Evolutionary conservation across 1,139 yeast genomes (phyloP), one percentile per base, ranked within the genome.

Genomic region (Yamadazyma oceani): DNA sequence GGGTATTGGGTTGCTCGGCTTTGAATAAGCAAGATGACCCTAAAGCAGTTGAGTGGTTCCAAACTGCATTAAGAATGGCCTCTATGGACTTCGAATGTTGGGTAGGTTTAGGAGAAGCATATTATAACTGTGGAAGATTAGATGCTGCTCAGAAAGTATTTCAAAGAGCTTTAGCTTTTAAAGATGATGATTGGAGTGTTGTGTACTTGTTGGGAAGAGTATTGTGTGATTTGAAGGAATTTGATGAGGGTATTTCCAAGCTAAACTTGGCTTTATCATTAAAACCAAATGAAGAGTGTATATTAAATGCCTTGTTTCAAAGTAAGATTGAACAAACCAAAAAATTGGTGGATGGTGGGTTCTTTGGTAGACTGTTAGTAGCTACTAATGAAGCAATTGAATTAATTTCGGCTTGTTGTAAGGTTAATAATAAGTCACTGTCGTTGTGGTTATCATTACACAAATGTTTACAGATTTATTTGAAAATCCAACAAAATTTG

Each of bases 41-140:
- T 2, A 81, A 80, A 40, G 95, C 98, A 0, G 82, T 90, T 31
- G 92, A 86, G 57, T 82, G 86, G 78, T 89, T 88, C 54, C 98
- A 92, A 60, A 77, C 81, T 21, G 90, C 96, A 0, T 66, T 94
- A 39, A 73, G 97, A 44, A 66, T 85, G 48, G 67, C 80, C 26
- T 68, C 85, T 0, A 53, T 58, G 40, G 97, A 92, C 60, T 59
- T 75, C 7, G 82, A 85, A 48, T 82, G 96, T 10, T 90, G 97
- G 97, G 71, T 85, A 17, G 97, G 97, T 0, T 67, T 92, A 26
- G 98, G 98, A 15, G 98, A 94, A 58, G 94, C 97, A 0, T 92
- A 92, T 57, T 70, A 75, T 40, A 78, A 81, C 32, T 80, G 95
- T 59, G 98, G 98, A 5, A 73, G 96, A 45, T 67, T 82, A 34